Evolutionary conservation across 192 early-diverging fungal genomes (phyloP).

Genomic region (Haplosporangium gracile): DNA sequence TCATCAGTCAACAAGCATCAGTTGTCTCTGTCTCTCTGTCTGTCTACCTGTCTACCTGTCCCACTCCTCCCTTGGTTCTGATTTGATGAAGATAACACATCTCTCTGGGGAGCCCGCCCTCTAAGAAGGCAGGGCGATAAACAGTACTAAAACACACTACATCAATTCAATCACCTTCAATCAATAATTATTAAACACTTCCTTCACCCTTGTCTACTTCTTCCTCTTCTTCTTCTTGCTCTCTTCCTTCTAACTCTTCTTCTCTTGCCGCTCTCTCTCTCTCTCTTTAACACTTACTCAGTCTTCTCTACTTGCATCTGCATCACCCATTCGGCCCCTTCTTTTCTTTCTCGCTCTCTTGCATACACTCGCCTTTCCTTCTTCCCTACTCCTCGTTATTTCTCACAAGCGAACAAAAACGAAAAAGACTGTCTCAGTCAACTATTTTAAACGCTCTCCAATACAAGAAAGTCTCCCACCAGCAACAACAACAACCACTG

Average conservation of each 20-base stretch:
- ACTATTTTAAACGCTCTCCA: not conserved
- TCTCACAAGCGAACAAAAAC: not conserved
- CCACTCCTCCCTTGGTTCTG: not conserved
- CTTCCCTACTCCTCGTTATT: not conserved
- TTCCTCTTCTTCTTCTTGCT: not conserved
- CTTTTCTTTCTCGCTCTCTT: not conserved
- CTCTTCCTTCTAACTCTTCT: not conserved
- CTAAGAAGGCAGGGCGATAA: not conserved
- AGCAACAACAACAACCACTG: not conserved
- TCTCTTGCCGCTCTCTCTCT: not conserved
- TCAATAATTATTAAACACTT: too few relatives aligned
- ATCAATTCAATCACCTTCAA: not conserved
- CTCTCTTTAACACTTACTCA: not conserved
- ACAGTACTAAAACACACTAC: not conserved
- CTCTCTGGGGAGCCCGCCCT: constrained; percentile 5
- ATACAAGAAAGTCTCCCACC: not conserved
- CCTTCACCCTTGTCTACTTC: not conserved
- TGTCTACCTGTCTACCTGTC: not conserved
- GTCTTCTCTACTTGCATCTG: not conserved
- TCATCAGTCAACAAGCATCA: not conserved
- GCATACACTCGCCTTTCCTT: not conserved
- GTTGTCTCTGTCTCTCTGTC: not conserved
- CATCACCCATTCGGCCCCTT: not conserved
- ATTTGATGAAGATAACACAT: constrained; percentile 38
- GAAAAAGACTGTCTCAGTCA: not conserved